Percentiles rank a stretch among this genome's conserved stretches.
phyloP scores from a whole-genome alignment of 2,329 filamentous ascomycete species.

The Diplodia corticola region DNA sequence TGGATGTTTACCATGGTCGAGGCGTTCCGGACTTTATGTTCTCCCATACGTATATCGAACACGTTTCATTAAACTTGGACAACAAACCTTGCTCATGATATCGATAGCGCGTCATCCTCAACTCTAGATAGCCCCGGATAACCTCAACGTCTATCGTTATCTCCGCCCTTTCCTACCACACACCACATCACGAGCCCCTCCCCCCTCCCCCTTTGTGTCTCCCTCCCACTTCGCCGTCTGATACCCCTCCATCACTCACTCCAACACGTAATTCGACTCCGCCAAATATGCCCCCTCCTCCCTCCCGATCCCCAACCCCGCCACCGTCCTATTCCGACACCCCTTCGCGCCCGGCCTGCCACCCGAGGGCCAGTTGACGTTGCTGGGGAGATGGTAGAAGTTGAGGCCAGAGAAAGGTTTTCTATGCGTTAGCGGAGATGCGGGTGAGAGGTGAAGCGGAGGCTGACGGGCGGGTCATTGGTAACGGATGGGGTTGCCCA shows the following conservation, averaged over 20 bases:
- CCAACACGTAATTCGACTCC: background rate
- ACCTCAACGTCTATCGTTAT: background rate
- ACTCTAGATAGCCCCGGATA: too few relatives aligned
- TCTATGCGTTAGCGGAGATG: background rate
- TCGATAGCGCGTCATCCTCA: too few relatives aligned
- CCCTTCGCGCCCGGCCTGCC: slow-evolving; percentile 6
- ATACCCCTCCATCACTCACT: background rate
- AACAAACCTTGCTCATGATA: background rate
- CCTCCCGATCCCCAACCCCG: background rate
- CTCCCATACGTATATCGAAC: background rate
- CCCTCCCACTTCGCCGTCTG: background rate
- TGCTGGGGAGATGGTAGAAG: background rate
- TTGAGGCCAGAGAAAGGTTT: background rate
- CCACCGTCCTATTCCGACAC: slow-evolving; percentile 11
- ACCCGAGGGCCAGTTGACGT: background rate
- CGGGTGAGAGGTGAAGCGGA: slow-evolving; percentile 28
- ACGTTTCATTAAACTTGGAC: background rate
- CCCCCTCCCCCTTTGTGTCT: too few relatives aligned
- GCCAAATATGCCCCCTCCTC: background rate
- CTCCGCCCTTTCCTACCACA: background rate
- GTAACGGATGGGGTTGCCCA: slow-evolving; percentile 29
- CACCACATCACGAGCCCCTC: background rate
- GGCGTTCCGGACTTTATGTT: background rate
- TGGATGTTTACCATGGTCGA: background rate
- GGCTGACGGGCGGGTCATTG: slow-evolving; percentile 44